Evolutionary conservation across 495 filamentous ascomycete genomes (phyloP), one percentile per base, ranked within the genome.

Genomic region (Aspergillus saccharolyticus): DNA sequence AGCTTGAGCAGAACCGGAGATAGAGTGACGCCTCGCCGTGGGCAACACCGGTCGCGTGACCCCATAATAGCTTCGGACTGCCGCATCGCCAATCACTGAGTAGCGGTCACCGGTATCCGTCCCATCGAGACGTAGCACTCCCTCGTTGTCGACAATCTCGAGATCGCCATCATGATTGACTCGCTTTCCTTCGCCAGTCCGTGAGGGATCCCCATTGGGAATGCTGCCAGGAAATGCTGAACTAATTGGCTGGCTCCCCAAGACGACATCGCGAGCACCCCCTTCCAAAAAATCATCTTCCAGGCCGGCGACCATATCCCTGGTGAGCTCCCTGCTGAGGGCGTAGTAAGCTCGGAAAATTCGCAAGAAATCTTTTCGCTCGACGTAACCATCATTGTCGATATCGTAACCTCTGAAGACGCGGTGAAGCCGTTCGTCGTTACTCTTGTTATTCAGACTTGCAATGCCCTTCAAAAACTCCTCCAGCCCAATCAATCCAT

Each of bases 331-430:
- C 61, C 89, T 86, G 64, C 86, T 93, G 1, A 96, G 79, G 4
- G 87, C 83, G 66, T 96, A 96, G 66, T 89, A 94, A 1, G 91
- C 91, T 18, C 89, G 80, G 76, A 97, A 96, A 66, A 99, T 85
- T 20, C 91, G 86, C 21, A 97, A 74, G 62, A 96, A 96, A 69
- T 99, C 95, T 48, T 89, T 88, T 8, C 95, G 79, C 62, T 86
- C 87, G 18, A 97, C 85, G 60, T 78, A 96, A 20, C 93, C 94
- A 71, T 99, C 93, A 4, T 82, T 81, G 60, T 99, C 88, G 51
- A 96, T 81, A 66, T 99, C 94, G 61, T 96, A 97, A 7, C 89
- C 91, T 51, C 87, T 80, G 67, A 96, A 99, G 21, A 96, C 85
- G 50, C 84, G 83, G 24, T 77, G 77, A 24, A 91, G 77, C 24